Percentiles rank a stretch among this genome's conserved stretches.
Evolutionary conservation across 768 basidiomycete genomes (phyloP).

Genomic region (Podaxis pistillaris): DNA sequence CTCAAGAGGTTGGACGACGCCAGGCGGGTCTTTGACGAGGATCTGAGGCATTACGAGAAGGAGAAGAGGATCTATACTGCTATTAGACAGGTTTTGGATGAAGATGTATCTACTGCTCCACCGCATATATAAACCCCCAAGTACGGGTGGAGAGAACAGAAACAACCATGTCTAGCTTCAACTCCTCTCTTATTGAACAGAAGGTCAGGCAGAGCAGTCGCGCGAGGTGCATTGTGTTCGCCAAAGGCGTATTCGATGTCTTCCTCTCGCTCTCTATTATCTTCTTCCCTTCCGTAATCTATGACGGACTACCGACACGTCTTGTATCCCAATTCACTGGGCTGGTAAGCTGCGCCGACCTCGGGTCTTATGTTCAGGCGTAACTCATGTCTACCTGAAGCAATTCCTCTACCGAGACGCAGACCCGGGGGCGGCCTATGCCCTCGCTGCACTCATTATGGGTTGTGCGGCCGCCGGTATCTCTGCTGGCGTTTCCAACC

Average conservation of each 20-base stretch:
- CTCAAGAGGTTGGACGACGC: constrained; percentile 1
- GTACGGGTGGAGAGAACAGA: not conserved
- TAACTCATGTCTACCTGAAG: constrained; percentile 1
- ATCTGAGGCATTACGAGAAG: constrained; percentile 8
- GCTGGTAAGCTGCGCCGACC: constrained; percentile 16
- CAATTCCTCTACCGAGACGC: constrained; percentile 14
- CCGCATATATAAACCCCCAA: not conserved
- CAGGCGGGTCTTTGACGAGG: constrained; percentile 6
- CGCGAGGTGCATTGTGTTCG: constrained; percentile 19
- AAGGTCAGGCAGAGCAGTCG: constrained; percentile 1
- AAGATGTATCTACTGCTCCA: constrained; percentile 6
- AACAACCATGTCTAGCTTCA: constrained; percentile 1
- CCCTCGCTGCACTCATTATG: constrained; percentile 22
- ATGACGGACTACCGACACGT: constrained; percentile 19
- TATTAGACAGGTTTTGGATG: constrained; percentile 12
- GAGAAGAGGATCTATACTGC: constrained; percentile 11
- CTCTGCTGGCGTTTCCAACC: constrained; percentile 21
- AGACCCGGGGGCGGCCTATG: constrained; percentile 17
- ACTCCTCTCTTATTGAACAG: not conserved
- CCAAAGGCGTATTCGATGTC: constrained; percentile 23
- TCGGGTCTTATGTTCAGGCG: constrained; percentile 2
- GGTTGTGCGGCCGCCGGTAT: constrained; percentile 22
- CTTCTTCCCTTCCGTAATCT: constrained; percentile 21
- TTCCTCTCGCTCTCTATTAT: constrained; percentile 20
- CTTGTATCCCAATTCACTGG: constrained; percentile 18